phyloP scores from a whole-genome alignment of 331 rosid genomes.

The Malus hybrid region DNA sequence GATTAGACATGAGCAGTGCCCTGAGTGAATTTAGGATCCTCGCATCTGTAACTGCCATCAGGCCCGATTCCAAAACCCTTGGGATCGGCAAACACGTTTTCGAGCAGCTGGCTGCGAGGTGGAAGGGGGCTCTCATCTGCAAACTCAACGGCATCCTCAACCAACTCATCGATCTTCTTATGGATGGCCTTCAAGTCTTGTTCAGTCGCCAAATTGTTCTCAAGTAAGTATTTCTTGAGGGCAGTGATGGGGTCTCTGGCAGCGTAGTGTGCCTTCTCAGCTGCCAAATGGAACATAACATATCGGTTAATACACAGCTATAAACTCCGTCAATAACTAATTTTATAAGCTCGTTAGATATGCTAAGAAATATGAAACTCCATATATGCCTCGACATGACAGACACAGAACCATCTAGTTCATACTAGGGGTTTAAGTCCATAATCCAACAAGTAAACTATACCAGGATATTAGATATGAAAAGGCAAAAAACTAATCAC shows the following conservation, averaged over 20 bases:
- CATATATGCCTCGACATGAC: no score
- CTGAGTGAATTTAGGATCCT: conserved; percentile 95
- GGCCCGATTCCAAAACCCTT: conserved; percentile 98
- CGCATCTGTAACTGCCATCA: conserved; percentile 90
- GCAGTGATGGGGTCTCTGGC: conserved; percentile 84
- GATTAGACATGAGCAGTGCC: conserved; percentile 92
- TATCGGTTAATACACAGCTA: not conserved
- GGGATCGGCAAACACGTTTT: conserved; percentile 96
- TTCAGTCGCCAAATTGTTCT: conserved; percentile 65
- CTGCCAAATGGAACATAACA: conserved; percentile 38
- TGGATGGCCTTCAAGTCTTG: conserved; percentile 72
- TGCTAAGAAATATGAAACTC: no score
- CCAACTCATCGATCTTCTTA: conserved; percentile 67
- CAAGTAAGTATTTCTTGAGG: conserved; percentile 58
- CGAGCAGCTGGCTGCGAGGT: conserved; percentile 81
- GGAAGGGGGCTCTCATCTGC: conserved; percentile 86
- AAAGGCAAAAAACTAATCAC: no score
- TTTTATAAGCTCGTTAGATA: no score
- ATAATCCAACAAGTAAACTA: no score
- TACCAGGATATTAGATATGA: no score
- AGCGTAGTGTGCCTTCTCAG: conserved; percentile 88
- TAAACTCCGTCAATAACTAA: no score
- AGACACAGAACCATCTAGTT: no score
- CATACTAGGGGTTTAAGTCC: no score
- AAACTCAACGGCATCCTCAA: conserved; percentile 83